A percentile compares a stretch with the other conserved stretches of the same genome.
Conservation (phyloP, 2,329 filamentous ascomycete genomes). For the Aspergillus alliaceus region DNA sequence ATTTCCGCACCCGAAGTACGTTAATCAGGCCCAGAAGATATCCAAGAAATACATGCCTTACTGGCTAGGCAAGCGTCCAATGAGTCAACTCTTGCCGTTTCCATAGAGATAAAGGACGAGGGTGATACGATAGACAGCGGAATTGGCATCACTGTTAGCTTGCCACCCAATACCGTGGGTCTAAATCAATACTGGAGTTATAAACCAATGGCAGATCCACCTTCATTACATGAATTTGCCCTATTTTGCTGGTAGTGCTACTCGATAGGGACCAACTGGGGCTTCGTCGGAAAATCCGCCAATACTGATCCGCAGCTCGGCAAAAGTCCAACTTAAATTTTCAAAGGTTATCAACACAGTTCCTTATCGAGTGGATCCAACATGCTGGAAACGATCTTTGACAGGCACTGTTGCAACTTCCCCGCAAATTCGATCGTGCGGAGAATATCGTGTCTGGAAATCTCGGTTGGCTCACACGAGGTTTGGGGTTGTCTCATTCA, state of each 20-base stretch:
- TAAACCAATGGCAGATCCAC: neutral
- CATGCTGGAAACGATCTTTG: neutral
- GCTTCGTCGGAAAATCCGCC: constrained; percentile 12
- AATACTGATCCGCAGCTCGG: constrained; percentile 8
- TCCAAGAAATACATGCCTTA: neutral
- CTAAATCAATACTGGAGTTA: neutral
- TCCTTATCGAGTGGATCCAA: neutral
- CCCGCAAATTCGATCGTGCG: constrained; percentile 23
- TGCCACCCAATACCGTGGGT: neutral
- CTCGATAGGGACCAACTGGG: neutral
- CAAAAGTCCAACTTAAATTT: constrained; percentile 7
- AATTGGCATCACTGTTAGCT: neutral
- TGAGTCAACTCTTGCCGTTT: neutral
- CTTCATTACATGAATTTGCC: neutral
- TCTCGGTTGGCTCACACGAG: neutral
- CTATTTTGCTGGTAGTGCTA: neutral
- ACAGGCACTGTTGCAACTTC: constrained; percentile 8
- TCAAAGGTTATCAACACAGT: neutral
- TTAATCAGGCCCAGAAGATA: neutral
- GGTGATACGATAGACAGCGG: neutral
- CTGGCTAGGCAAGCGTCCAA: neutral
- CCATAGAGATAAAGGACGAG: neutral
- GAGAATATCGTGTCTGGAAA: constrained; percentile 6
- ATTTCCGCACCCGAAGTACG: neutral
- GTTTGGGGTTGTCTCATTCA: neutral